Conservation (phyloP, 768 basidiomycete species). For the Austroboletus festivus region DNA sequence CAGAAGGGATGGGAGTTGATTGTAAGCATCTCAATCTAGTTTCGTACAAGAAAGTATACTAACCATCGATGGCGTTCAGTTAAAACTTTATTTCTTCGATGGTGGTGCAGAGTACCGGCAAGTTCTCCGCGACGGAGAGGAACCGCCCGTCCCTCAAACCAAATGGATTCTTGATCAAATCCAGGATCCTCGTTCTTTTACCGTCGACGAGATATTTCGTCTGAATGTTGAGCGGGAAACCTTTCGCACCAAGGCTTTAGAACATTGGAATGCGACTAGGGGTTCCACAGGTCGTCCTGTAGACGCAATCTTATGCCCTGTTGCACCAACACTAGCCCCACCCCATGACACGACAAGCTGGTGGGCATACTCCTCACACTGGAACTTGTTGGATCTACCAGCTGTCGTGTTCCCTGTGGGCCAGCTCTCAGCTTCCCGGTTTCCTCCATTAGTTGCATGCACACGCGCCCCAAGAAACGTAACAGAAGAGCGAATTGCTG, state of each 20-base stretch:
- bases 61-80: slow-evolving; percentile 27
- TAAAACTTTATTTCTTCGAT: slow-evolving; percentile 48
- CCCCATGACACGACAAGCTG: slow-evolving; percentile 47
- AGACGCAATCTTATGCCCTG: slow-evolving; percentile 47
- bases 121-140: slow-evolving; percentile 32
- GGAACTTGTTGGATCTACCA: slow-evolving; percentile 52
- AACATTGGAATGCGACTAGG: slow-evolving; percentile 44
- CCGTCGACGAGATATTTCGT: slow-evolving; percentile 42
- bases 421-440: slow-evolving; percentile 29
- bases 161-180: slow-evolving; percentile 44
- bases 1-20: slow-evolving; percentile 45
- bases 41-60: slow-evolving; percentile 12
- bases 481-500: slow-evolving; percentile 34
- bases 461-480: slow-evolving; percentile 32
- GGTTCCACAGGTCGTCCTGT: slow-evolving; percentile 40
- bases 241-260: slow-evolving; percentile 38
- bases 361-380: slow-evolving; percentile 51
- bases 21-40: slow-evolving; percentile 25
- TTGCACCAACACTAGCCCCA: slow-evolving; percentile 45
- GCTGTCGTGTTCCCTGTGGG: slow-evolving; percentile 47
- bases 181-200: slow-evolving; percentile 35
- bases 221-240: slow-evolving; percentile 43
- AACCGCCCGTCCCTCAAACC: slow-evolving; percentile 40
- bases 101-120: slow-evolving; percentile 45
- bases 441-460: slow-evolving; percentile 9